Conservation (phyloP, 2,329 filamentous ascomycete species). For the Xylariaceae sp. region DNA sequence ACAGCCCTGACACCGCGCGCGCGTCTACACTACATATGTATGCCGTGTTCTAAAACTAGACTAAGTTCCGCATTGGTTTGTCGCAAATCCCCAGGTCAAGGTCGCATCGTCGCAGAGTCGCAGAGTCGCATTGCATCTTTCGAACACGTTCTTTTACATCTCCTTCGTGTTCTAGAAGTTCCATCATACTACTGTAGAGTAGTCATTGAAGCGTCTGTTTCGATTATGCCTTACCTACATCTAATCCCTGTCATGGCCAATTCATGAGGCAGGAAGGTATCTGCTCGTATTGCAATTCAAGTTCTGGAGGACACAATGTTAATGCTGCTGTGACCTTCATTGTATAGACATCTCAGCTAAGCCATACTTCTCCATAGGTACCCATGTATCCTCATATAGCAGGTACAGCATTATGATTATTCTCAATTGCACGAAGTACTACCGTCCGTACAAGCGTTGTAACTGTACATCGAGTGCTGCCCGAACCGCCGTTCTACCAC, state of each 20-base stretch:
- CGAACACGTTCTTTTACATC: background rate
- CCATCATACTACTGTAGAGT: background rate
- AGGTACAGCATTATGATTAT: too few relatives aligned
- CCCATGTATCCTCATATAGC: too few relatives aligned
- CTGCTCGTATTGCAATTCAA: background rate
- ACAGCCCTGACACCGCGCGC: conserved; percentile 1
- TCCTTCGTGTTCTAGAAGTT: background rate
- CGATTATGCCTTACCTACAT: conserved; percentile 9
- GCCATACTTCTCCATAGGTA: too few relatives aligned
- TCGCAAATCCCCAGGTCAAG: background rate
- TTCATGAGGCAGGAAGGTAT: conserved; percentile 1
- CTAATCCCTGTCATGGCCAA: background rate
- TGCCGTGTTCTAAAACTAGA: too few relatives aligned
- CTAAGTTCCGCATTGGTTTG: background rate
- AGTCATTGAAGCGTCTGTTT: background rate
- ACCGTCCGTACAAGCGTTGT: too few relatives aligned
- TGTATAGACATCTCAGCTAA: too few relatives aligned
- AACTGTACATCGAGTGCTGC: too few relatives aligned
- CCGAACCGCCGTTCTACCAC: too few relatives aligned
- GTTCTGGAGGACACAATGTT: conserved; percentile 1
- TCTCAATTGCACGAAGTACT: too few relatives aligned
- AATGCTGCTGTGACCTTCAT: conserved; percentile 4
- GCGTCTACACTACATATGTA: too few relatives aligned
- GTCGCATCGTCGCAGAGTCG: background rate
- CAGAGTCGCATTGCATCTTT: too few relatives aligned